Base-by-base conservation (phyloP, 176 grass and related monocot genomes). In the Puya raimondii region DNA sequence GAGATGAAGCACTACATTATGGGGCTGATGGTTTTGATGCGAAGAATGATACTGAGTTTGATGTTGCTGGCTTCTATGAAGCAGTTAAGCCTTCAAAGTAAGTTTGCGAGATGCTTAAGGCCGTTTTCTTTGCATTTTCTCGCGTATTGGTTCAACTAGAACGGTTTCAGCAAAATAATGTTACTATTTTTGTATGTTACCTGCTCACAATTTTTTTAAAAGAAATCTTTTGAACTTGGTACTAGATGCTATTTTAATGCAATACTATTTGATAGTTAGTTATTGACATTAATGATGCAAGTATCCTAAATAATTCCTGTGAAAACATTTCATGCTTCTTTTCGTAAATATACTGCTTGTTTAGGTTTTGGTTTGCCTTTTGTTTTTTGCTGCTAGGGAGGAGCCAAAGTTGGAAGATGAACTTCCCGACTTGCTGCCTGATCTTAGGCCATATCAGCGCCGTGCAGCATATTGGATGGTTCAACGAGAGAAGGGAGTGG, bases 401-500 rank as follows among this genome's bases (percentile, higher is more conserved):
- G 56, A 71, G 68, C 72, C 67, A 72, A 73, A 83, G 65, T 78
- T 96, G 71, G 74, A 92, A 75, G 85, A 64, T 48, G 68, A 81
- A 47, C 80, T 96, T 81, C 76, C 75, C 70, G 86, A 83, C 76
- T 84, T 96, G 70, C 80, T 96, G 71, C 92, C 88, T 81, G 52
- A 64, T 54, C 86, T 96, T 78, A 91, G 92, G 66, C 86, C 86
- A 29, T 96, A 96, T 74, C 92, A 96, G 81, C 79, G 83, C 12
- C 92, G 92, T 81, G 88, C 88, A 75, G 86, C 92, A 47, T 87
- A 89, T 78, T 96, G 92, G 92, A 96, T 96, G 92, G 81, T 96
- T 82, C 71, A 85, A 65, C 76, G 79, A 68, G 92, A 96, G 81
- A 96, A 89, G 71, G 51, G 66, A 73, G 76, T 65, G 47, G 53